Percentiles rank a stretch among this genome's conserved stretches.
phyloP scores from a whole-genome alignment of 257 asterid genomes.

The Ballota nigra region DNA sequence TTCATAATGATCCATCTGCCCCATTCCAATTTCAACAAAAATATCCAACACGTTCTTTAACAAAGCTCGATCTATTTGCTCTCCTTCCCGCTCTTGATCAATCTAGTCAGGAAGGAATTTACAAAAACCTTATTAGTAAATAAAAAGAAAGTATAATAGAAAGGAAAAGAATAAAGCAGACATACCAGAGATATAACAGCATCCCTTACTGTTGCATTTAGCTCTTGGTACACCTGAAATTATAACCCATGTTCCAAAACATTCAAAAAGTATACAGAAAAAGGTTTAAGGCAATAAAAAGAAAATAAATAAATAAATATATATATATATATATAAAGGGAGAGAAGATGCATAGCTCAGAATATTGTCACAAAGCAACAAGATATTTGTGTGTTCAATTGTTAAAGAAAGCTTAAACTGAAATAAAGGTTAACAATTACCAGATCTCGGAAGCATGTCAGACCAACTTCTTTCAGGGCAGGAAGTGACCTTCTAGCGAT shows the following conservation, averaged over 20 bases:
- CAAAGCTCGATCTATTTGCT: conserved; percentile 59
- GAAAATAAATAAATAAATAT: no score
- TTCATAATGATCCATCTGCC: conserved; percentile 52
- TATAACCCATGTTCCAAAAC: conserved; percentile 22
- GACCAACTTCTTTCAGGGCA: conserved; percentile 83
- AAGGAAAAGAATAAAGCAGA: not conserved
- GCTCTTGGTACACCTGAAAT: conserved; percentile 76
- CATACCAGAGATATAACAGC: conserved; percentile 70
- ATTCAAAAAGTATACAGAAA: conserved; percentile 3
- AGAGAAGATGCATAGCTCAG: not conserved
- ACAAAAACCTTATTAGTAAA: conserved; percentile 11
- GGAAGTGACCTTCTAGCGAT: conserved; percentile 96
- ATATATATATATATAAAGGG: not conserved
- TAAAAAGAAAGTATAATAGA: not conserved
- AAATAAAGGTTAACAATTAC: conserved; percentile 35
- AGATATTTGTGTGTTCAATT: not conserved
- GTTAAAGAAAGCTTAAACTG: conserved; percentile 4
- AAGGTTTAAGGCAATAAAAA: not conserved
- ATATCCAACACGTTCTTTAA: conserved; percentile 52
- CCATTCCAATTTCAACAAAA: conserved; percentile 72
- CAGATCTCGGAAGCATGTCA: conserved; percentile 82
- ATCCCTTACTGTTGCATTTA: conserved; percentile 77
- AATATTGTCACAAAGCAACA: not conserved
- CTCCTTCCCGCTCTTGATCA: conserved; percentile 69
- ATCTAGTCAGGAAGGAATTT: conserved; percentile 32